These are phyloP conservation scores for Bolboschoenoplectus hybrid DNA, from an alignment of 202 grass and related monocot species.

Conservation along the genomic window DNA sequence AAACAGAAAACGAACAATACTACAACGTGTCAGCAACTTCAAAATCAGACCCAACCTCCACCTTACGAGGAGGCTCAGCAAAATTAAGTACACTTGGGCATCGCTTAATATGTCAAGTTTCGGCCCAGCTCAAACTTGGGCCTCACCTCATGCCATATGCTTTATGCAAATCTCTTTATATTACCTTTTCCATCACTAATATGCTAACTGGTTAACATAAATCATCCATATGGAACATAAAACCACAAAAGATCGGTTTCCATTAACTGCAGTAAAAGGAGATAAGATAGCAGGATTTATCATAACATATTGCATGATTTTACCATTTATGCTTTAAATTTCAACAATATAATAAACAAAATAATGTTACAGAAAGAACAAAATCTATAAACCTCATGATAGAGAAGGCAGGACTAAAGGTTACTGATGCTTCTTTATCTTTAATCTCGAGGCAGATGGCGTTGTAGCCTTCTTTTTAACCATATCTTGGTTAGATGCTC, in stretches of 20 bases:
- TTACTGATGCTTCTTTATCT: conserved; percentile 49
- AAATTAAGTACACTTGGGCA: not conserved
- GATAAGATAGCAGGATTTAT: not conserved
- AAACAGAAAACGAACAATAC: not conserved
- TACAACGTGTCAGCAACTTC: not conserved
- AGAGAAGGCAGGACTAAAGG: not conserved
- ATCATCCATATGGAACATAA: not conserved
- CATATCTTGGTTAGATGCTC: conserved; percentile 71
- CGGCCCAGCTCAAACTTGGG: not conserved
- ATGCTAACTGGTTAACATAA: not conserved
- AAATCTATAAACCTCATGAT: conserved; percentile 14
- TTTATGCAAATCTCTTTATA: not conserved
- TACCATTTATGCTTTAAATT: not conserved
- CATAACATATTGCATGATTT: not conserved
- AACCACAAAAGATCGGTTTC: not conserved
- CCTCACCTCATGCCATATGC: not conserved
- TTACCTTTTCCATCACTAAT: not conserved
- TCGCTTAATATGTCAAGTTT: not conserved
- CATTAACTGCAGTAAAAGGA: not conserved
- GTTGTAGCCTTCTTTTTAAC: conserved; percentile 11
- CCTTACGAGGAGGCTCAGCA: not conserved
- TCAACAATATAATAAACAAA: not conserved
- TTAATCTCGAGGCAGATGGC: conserved; percentile 41
- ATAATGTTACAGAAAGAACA: not conserved
- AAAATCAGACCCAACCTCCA: not conserved